These are phyloP conservation scores for Rhizopus arrhizus DNA, from an alignment of 371 early-diverging fungal genomes.

Conservation along the genomic window DNA sequence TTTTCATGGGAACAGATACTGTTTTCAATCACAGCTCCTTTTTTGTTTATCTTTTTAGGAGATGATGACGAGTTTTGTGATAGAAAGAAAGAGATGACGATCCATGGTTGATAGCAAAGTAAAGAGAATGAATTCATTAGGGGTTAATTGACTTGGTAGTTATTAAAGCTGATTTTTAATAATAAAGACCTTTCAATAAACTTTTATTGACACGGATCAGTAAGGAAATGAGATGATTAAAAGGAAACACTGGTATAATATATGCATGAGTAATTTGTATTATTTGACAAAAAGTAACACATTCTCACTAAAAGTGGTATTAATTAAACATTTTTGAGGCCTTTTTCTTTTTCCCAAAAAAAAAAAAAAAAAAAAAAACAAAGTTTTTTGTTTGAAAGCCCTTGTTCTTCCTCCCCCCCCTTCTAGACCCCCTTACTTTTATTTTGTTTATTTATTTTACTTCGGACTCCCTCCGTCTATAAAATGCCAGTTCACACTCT, in stretches of 20 bases:
- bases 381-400: neutral
- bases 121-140: constrained; percentile 27
- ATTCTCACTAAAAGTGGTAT: constrained; percentile 1
- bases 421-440: neutral
- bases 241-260: too few species aligned
- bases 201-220: constrained; percentile 28
- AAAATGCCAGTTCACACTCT: constrained; percentile 6
- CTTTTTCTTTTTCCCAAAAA: neutral
- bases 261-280: neutral
- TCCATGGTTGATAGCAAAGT: too few species aligned
- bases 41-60: too few species aligned
- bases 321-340: constrained; percentile 4
- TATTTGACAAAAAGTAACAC: neutral
- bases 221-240: neutral
- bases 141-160: constrained; percentile 13
- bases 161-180: constrained; percentile 20
- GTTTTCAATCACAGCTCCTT: too few species aligned
- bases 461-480: constrained; percentile 4
- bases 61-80: too few species aligned
- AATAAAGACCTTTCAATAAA: constrained; percentile 17
- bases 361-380: neutral
- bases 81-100: too few species aligned
- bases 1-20: too few species aligned
- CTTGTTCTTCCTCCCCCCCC: neutral
- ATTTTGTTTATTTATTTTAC: constrained; percentile 1